Evolutionary conservation across 2,329 filamentous ascomycete genomes (phyloP), one percentile per base, ranked within the genome.

Genomic region (Xylaria sp.): DNA sequence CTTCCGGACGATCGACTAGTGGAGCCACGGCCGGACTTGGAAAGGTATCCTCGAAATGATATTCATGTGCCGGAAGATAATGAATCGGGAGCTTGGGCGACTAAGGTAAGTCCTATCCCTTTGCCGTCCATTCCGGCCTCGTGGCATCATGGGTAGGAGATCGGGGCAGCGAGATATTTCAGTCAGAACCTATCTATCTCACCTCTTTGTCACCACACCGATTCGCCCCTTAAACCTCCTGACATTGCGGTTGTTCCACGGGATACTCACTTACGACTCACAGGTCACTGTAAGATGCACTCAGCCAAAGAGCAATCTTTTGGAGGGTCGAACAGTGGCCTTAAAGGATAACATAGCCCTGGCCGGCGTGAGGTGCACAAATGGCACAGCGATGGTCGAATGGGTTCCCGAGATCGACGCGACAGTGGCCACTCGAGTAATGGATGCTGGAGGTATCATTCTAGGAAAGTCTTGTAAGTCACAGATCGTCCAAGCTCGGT

Each of bases 321-420:
- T 86, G 7, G 68, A 78, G 6, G 81, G 81, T 44, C 81, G 81
- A 72, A 83, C 77, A 46, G 77, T 85, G 10, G 82, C 79, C 3
- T 73, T 86, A 62, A 86, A 86, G 71, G 84, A 85, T 74, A 85
- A 85, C 68, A 81, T 86, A 12, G 80, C 80, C 5, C 78, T 86
- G 1, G 81, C 79, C 0, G 82, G 80, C 5, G 78, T 85, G 34
- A 82, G 83, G 12, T 78, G 82, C n/a, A 80, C 82, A 2, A 77
- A 83, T 10, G 84, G 84, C 1, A 83, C 82, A 7, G 48, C 62
- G 7, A 79, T 84, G 72, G 78, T 78, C 2, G 80, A 78, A 37
- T 81, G 79, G 69, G 75, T 79, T 41, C 77, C 81, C 1, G 73
- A 77, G 28, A 81, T 81, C 37, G 84, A 86, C 67, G 84, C 84